Base-by-base conservation (phyloP, 345 rosid species). In the Aquilaria malaccensis region DNA sequence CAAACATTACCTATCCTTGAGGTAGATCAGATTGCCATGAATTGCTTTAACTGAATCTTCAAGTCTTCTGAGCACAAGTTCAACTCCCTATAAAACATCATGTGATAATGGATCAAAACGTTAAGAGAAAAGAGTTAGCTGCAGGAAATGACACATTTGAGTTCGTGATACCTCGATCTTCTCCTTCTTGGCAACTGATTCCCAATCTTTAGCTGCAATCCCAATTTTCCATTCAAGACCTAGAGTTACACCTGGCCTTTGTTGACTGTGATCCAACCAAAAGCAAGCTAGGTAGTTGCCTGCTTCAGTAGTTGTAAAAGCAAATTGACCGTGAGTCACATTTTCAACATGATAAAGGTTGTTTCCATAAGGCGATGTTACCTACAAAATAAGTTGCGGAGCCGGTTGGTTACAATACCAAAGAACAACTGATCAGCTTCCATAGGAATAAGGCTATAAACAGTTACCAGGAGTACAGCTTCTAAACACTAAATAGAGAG, bases 181-280 rank as follows among this genome's bases (percentile, higher is more conserved):
- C 67, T 94, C 96, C 64, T 87, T 89, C 72, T 64, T 89, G 6
- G 96, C 97, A 63, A 93, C 91, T 45, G 97, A 85, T 29, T 89
- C 96, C 98, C 98, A 93, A 72, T 93, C 98, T 77, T 89, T 93
- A 4, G 99, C 89, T 0, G 95, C 85, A 13, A 90, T 81, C 47
- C 99, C 99, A 51, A 62, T 86, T 82, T 76, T 90, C 99, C 99
- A 94, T 52, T 94, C 97, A 45, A 94, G 73, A 67, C 85, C 80
- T 58, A 94, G 78, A 65, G 83, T 86, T 11, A 69, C 48, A 31
- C 71, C 78, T 58, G 62, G 72, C 33, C 69, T 58, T 52, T 61
- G 72, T 29, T 59, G 79, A 15, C 63, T 65, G 30, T 52, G 71
- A 48, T 79, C 88, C 48, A 64, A 11, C 90, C 83, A 85, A 73